Evolutionary conservation across 768 basidiomycete genomes (phyloP).

Genomic region (Coprinopsis marcescibilis): DNA sequence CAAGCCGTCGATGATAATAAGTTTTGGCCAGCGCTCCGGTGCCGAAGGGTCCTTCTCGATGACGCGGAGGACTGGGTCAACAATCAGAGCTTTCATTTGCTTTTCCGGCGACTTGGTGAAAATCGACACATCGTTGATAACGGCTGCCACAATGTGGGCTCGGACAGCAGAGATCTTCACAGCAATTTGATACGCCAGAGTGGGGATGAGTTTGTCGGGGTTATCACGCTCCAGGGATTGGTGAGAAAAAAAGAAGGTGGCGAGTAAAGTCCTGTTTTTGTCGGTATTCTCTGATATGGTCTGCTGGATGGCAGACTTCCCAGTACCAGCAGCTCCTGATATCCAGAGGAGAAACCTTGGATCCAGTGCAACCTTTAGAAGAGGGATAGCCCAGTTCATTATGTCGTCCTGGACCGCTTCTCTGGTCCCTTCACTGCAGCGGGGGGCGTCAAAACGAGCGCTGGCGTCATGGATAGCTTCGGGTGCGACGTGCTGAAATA

Average conservation of each 20-base stretch:
- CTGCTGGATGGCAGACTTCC: conserved; percentile 9
- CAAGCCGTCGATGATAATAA: conserved; percentile 11
- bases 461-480: background rate
- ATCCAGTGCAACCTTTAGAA: background rate
- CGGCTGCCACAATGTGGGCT: background rate
- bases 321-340: conserved; percentile 5
- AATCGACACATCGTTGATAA: background rate
- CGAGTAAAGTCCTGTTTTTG: background rate
- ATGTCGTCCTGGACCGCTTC: background rate
- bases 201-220: background rate
- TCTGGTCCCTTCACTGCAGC: background rate
- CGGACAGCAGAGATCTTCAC: background rate
- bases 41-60: background rate
- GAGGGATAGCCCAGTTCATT: background rate
- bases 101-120: background rate
- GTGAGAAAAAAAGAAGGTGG: conserved; percentile 10
- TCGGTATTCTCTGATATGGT: background rate
- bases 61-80: background rate
- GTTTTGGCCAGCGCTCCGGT: background rate
- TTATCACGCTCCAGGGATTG: background rate
- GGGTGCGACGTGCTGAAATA: background rate
- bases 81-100: conserved; percentile 3
- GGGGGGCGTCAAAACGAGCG: background rate
- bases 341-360: background rate
- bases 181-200: conserved; percentile 5